A percentile compares a stretch with the other conserved stretches of the same genome.
These are phyloP conservation scores for Tulasnella sp. DNA, from an alignment of 768 basidiomycete genomes.

Conservation along the genomic window DNA sequence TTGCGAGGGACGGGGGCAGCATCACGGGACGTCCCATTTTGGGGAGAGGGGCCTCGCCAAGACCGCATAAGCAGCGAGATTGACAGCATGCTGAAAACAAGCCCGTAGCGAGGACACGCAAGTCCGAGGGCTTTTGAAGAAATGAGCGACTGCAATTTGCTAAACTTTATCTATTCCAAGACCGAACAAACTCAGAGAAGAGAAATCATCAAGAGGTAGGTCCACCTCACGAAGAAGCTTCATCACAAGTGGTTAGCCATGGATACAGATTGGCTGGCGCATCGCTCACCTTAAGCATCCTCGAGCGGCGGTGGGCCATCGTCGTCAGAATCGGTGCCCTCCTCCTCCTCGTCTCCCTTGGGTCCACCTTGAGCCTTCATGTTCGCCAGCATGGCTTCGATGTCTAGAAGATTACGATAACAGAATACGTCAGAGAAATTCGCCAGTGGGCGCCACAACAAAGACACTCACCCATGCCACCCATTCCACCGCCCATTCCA, in stretches of 20 bases:
- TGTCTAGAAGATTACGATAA: constrained; percentile 57
- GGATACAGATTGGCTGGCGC: not conserved
- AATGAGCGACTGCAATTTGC: not conserved
- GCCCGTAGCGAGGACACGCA: not conserved
- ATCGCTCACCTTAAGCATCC: constrained; percentile 50
- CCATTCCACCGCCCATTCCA: constrained; percentile 43
- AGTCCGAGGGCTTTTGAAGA: not conserved
- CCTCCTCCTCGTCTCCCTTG: constrained; percentile 49
- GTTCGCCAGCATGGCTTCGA: constrained; percentile 47
- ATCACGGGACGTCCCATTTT: not conserved
- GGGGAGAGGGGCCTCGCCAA: not conserved
- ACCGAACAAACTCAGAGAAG: not conserved
- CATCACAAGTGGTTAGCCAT: not conserved
- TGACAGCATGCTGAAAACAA: not conserved
- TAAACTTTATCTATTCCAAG: constrained; percentile 20
- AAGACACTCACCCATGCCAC: constrained; percentile 49
- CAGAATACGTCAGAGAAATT: constrained; percentile 44
- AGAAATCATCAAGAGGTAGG: not conserved
- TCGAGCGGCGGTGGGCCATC: constrained; percentile 84
- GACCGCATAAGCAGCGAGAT: not conserved
- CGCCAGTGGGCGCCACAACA: constrained; percentile 29
- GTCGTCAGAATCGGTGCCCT: constrained; percentile 54
- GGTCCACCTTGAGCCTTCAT: constrained; percentile 29
- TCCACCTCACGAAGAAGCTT: not conserved
- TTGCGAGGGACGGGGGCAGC: not conserved